Evolutionary conservation across 306 rosid genomes (phyloP), one percentile per base, ranked within the genome.

Genomic region (Quercus berberidifolia): DNA sequence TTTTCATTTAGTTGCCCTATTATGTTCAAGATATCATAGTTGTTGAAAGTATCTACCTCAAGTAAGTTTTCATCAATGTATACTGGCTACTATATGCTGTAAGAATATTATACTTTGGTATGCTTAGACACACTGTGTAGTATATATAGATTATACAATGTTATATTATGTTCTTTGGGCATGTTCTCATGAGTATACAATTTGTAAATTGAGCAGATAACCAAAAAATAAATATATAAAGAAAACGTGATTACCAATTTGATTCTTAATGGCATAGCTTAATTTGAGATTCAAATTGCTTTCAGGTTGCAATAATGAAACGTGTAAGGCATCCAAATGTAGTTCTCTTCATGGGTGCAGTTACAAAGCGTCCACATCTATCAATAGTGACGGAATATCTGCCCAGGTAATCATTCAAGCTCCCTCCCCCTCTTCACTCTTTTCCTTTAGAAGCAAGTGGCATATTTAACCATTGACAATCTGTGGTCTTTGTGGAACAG

Each of bases 301-400:
- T 74, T 74, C 84, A 95, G 99, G 99, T 95, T 81, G 94, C 99
- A 59, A 95, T 95, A 80, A 93, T 95, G 99, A 95, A 95, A 83
- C 97, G 96, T 10, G 96, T 95, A 17, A 96, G 99, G 67, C 99
- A 93, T 89, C 99, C 98, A 41, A 93, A 93, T 78, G 92, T 95
- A 71, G 99, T 95, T 78, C 98, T 95, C 55, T 95, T 95, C 89
- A 95, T 95, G 99, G 99, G 98, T 33, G 97, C 97, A 25, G 99
- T 95, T 69, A 95, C 99, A 18, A 93, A 89, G 83, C 84, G 92
- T 52, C 98, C 99, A 15, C 87, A 93, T 87, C 87, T 95, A 64
- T 95, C 99, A 17, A 95, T 93, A 70, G 98, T 95, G 81, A 95
- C 98, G 30, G 99, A 95, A 80, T 95, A 93, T 81, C 83, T 95